Base-by-base conservation (phyloP, 1,284 basidiomycete species). In the Erythrobasidium hasegawianum region DNA sequence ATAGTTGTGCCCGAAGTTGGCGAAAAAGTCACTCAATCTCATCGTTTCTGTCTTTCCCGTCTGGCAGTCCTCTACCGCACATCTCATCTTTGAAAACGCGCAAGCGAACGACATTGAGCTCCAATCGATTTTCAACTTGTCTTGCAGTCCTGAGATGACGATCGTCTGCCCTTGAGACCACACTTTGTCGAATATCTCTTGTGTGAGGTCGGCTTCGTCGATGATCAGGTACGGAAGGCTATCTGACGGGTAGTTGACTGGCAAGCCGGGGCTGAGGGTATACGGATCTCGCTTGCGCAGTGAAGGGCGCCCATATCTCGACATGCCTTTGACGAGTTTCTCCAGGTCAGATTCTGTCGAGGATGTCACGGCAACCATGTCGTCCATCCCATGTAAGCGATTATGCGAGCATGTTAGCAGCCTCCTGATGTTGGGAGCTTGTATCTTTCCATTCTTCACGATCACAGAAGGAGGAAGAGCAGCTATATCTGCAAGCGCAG, bases 21-120 rank as follows among this genome's bases (percentile, higher is more conserved):
- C 78, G 75, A 97, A 96, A 78, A 97, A 97, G 53, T 87, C 82
- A 1, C 81, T 82, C 1, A 96, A 86, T 0, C 83, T 86, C 8
- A 84, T 82, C 14, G 81, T 78, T 70, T 82, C 82, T 72, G 84
- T 86, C 52, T 78, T 75, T 60, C 90, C 85, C 1, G 82, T 84
- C 77, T 90, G 85, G 73, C 89, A 93, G 73, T 94, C 87, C 55
- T 87, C 13, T 64, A 61, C 64, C 54, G 24, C 79, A 75, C 88
- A 94, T 52, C 73, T 77, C 70, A 88, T 85, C 24, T 79, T 76
- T 5, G 84, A 86, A 76, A 88, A 89, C 67, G 85, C 82, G 68
- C 83, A 78, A 38, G 85, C 82, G 75, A 97, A 92, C 72, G 86
- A 87, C 56, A 87, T 83, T 0, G 94, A 92, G 1, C 83, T 86